phyloP scores from a whole-genome alignment of 208 protist species.

The Leishmania mexicana region DNA sequence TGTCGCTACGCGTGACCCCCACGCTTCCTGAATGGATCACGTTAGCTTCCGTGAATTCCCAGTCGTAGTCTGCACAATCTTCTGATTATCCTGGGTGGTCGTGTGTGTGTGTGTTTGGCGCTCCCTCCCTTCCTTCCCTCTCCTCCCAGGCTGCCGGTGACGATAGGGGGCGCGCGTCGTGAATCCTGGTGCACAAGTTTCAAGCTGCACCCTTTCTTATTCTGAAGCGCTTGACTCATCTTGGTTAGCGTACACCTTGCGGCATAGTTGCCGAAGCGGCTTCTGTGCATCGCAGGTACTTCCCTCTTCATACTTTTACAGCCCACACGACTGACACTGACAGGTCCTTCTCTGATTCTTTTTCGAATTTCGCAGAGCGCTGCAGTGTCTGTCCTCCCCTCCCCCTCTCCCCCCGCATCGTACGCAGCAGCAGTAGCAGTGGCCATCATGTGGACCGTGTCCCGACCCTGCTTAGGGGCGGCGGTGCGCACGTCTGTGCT shows the following conservation, averaged over 20 bases:
- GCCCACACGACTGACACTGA: background rate
- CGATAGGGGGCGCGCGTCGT: background rate
- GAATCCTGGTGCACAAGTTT: background rate
- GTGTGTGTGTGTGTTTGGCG: background rate
- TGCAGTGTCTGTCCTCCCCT: background rate
- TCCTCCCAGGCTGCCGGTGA: background rate
- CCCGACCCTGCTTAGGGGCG: constrained; percentile 12
- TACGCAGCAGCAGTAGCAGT: background rate
- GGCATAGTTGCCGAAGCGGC: background rate
- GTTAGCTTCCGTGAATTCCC: background rate
- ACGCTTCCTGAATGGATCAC: background rate
- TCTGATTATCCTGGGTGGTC: background rate
- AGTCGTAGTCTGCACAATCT: background rate
- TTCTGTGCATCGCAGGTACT: background rate
- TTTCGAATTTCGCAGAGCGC: background rate
- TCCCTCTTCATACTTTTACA: background rate
- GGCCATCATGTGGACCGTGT: constrained; percentile 17
- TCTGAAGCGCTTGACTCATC: background rate
- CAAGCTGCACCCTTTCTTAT: background rate
- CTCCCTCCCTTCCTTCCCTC: background rate
- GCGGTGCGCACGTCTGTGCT: constrained; percentile 9
- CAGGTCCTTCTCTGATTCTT: too few relatives aligned
- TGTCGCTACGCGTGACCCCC: background rate
- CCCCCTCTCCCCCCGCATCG: background rate
- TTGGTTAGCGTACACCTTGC: background rate